These are phyloP conservation scores for Lipomyces mesembrius DNA, from an alignment of 805 yeast species.

Conservation along the genomic window DNA sequence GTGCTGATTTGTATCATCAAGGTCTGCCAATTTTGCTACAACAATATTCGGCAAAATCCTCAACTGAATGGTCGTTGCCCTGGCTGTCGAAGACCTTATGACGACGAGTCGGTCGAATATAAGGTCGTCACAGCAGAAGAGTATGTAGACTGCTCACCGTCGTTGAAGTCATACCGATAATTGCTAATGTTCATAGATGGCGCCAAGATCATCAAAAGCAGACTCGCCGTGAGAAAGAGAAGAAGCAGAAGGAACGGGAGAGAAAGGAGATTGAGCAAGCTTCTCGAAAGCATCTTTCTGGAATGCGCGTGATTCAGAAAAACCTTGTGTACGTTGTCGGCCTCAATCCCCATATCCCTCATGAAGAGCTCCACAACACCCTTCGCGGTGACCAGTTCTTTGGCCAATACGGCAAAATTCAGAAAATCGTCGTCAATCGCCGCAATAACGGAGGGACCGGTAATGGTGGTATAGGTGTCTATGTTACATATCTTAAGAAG, in stretches of 20 bases:
- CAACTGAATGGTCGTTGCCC: constrained; percentile 97
- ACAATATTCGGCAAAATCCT: constrained; percentile 92
- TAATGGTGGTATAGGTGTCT: constrained; percentile 87
- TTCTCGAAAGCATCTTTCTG: constrained; percentile 80
- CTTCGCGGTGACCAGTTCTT: constrained; percentile 89
- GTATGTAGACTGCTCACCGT: constrained; percentile 26
- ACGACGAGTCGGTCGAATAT: constrained; percentile 90
- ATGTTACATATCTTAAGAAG: constrained; percentile 88
- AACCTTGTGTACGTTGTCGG: constrained; percentile 96
- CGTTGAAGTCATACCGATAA: neutral
- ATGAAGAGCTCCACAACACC: constrained; percentile 81
- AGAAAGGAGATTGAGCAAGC: constrained; percentile 82
- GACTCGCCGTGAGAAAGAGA: constrained; percentile 72
- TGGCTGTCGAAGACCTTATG: constrained; percentile 92
- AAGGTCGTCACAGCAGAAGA: constrained; percentile 84
- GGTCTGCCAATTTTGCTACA: constrained; percentile 97
- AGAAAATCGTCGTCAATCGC: constrained; percentile 87
- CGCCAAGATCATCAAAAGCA: constrained; percentile 79
- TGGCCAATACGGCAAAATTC: constrained; percentile 97
- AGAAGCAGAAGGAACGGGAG: constrained; percentile 85
- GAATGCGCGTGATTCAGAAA: constrained; percentile 97
- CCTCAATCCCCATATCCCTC: constrained; percentile 80
- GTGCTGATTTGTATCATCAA: constrained; percentile 49
- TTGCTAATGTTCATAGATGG: constrained; percentile 45
- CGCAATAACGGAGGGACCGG: constrained; percentile 66